phyloP scores from a whole-genome alignment of 495 filamentous ascomycete species.

The Xylaria telfairii region DNA sequence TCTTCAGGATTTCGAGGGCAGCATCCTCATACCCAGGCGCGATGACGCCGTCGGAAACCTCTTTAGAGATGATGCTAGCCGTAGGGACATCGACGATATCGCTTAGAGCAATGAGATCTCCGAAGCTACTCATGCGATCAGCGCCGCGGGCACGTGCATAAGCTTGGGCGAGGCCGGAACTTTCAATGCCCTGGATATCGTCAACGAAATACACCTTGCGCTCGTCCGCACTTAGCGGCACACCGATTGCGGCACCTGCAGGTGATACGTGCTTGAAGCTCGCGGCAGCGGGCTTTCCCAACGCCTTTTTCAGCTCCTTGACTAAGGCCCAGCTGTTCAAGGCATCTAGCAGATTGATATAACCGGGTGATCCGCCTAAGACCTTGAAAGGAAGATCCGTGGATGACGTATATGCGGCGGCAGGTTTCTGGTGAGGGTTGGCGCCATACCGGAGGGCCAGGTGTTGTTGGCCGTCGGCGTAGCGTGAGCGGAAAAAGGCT shows the following conservation, averaged over 20 bases:
- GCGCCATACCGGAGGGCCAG: slow-evolving; percentile 88
- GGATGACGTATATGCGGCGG: slow-evolving; percentile 76
- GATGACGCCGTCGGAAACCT: slow-evolving; percentile 96
- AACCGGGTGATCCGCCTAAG: slow-evolving; percentile 88
- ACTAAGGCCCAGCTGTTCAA: slow-evolving; percentile 97
- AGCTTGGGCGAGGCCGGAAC: slow-evolving; percentile 85
- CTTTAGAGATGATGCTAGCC: slow-evolving; percentile 94
- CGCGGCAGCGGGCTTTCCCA: slow-evolving; percentile 88
- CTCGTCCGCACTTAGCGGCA: slow-evolving; percentile 83
- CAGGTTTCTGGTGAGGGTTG: slow-evolving; percentile 98
- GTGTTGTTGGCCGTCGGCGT: slow-evolving; percentile 85
- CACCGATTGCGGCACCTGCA: slow-evolving; percentile 91
- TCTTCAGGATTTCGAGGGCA: slow-evolving; percentile 88
- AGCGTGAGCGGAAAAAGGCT: slow-evolving; percentile 96
- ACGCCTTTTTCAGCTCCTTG: slow-evolving; percentile 90
- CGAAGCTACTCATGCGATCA: slow-evolving; percentile 97
- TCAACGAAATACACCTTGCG: slow-evolving; percentile 98
- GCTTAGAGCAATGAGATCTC: slow-evolving; percentile 92
- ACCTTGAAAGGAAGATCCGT: slow-evolving; percentile 92
- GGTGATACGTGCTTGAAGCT: slow-evolving; percentile 99
- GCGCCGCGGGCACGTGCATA: slow-evolving; percentile 94
- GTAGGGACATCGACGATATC: slow-evolving; percentile 88
- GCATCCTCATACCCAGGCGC: slow-evolving; percentile 84
- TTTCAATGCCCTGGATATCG: slow-evolving; percentile 86
- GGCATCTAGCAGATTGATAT: slow-evolving; percentile 95